Conservation (phyloP, 2,329 filamentous ascomycete genomes). For the Nakataea oryzae region DNA sequence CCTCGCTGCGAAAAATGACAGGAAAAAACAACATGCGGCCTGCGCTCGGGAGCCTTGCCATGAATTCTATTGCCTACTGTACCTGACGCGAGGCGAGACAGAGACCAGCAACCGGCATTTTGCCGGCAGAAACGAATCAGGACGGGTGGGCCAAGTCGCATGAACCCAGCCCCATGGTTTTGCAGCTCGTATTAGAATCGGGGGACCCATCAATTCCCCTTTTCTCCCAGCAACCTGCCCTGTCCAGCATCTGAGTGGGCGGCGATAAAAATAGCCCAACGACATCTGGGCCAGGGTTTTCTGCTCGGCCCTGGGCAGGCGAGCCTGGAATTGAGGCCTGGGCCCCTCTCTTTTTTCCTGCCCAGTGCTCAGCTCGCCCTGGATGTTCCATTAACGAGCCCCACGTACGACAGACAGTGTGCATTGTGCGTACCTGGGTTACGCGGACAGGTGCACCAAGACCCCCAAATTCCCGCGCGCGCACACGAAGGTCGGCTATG, state of each 20-base stretch:
- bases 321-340: background rate
- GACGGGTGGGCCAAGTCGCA: background rate
- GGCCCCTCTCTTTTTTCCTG: no score
- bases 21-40: background rate
- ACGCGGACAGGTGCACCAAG: background rate
- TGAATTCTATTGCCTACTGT: background rate
- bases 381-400: background rate
- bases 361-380: no score
- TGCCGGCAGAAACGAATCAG: background rate
- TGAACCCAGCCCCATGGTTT: background rate
- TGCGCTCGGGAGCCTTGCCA: no score
- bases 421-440: no score
- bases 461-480: background rate
- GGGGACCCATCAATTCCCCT: background rate
- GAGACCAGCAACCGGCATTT: background rate
- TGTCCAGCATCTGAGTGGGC: background rate
- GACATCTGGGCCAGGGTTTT: background rate
- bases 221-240: background rate
- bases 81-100: no score
- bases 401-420: background rate
- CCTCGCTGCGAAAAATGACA: no score
- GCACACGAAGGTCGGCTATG: background rate
- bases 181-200: background rate
- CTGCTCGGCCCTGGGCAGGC: background rate
- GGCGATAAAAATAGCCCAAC: background rate